Percentiles rank a stretch among this genome's conserved stretches.
phyloP scores from a whole-genome alignment of 2,329 filamentous ascomycete species.

The Xylariaceae sp. region DNA sequence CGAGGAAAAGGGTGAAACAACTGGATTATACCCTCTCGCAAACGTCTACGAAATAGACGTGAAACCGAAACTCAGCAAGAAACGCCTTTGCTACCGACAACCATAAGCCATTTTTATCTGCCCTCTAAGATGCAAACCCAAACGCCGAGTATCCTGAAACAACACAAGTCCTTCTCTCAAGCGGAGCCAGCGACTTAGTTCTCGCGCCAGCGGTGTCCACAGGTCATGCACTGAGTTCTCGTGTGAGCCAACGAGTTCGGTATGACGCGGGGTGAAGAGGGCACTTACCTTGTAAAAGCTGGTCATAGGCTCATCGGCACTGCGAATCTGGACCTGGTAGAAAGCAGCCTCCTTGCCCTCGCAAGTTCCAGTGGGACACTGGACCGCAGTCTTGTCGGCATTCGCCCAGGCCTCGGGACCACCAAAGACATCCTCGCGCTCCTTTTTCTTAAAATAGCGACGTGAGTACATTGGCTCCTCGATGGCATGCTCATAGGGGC shows the following conservation, averaged over 20 bases:
- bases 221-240: slow-evolving; percentile 56
- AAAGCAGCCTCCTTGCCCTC: slow-evolving; percentile 82
- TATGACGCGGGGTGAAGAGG: not conserved
- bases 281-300: slow-evolving; percentile 76
- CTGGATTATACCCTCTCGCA: slow-evolving; percentile 10
- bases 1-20: not conserved
- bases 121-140: slow-evolving; percentile 8
- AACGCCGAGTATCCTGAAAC: slow-evolving; percentile 12
- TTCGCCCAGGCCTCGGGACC: slow-evolving; percentile 87
- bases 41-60: not conserved
- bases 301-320: slow-evolving; percentile 97
- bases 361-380: slow-evolving; percentile 79
- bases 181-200: slow-evolving; percentile 40
- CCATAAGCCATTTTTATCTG: not conserved
- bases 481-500: slow-evolving; percentile 85
- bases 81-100: slow-evolving; percentile 3
- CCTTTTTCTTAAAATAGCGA: slow-evolving; percentile 78
- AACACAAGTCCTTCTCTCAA: not conserved
- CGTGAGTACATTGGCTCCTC: slow-evolving; percentile 74
- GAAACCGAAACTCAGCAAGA: slow-evolving; percentile 1
- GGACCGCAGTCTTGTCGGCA: slow-evolving; percentile 74
- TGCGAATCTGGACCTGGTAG: slow-evolving; percentile 95
- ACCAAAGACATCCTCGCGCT: slow-evolving; percentile 84
- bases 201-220: slow-evolving; percentile 61
- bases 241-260: slow-evolving; percentile 20